Evolutionary conservation across 768 basidiomycete species (phyloP).

Genomic region (Suillus hirtellus): DNA sequence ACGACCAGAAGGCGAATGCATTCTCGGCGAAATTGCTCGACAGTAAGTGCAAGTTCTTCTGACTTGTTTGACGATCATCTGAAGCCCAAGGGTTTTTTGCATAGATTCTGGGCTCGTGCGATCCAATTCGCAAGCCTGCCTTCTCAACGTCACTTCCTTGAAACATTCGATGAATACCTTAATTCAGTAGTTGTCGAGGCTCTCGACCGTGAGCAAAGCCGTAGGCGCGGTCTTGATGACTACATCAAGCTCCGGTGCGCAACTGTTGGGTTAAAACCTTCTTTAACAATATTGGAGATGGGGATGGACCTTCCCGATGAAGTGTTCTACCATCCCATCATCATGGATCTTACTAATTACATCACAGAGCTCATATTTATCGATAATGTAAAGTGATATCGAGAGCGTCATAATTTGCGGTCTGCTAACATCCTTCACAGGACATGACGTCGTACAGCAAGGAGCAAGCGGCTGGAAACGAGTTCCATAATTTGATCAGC

Average conservation of each 20-base stretch:
- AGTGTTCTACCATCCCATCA: slow-evolving; percentile 26
- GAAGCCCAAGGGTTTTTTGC: not conserved
- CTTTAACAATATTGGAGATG: slow-evolving; percentile 31
- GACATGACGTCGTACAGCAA: slow-evolving; percentile 39
- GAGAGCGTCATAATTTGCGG: not conserved
- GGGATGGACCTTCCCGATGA: slow-evolving; percentile 35
- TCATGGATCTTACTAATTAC: slow-evolving; percentile 14
- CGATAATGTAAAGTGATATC: slow-evolving; percentile 21
- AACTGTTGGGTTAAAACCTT: slow-evolving; percentile 32
- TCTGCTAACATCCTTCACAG: slow-evolving; percentile 16
- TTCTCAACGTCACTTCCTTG: not conserved
- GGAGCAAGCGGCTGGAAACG: slow-evolving; percentile 36
- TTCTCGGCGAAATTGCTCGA: slow-evolving; percentile 12
- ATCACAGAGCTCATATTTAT: slow-evolving; percentile 22
- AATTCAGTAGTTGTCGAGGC: too few species aligned
- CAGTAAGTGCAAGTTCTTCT: slow-evolving; percentile 14
- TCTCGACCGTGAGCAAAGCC: too few species aligned
- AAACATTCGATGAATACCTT: too few species aligned
- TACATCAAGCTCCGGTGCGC: slow-evolving; percentile 12
- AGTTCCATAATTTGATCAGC: slow-evolving; percentile 35
- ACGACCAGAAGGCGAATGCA: slow-evolving; percentile 5
- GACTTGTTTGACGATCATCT: not conserved
- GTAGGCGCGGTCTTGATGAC: too few species aligned
- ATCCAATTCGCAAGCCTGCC: not conserved
- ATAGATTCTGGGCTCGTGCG: slow-evolving; percentile 14